phyloP scores from a whole-genome alignment of 108 stramenopile species.

The Skeletonema grethae region DNA sequence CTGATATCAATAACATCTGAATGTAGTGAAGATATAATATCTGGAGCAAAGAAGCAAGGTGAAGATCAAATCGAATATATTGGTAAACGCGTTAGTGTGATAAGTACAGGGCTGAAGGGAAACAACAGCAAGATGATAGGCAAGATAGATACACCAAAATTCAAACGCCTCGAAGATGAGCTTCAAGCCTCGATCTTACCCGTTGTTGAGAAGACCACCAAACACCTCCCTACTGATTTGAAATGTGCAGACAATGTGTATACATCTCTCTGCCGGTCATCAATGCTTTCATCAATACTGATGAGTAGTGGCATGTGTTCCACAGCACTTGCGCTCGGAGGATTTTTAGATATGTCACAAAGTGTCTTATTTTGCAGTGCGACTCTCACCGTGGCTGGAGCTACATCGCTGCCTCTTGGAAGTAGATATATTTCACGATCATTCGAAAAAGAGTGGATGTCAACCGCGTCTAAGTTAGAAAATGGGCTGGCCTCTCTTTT shows the following conservation, averaged over 20 bases:
- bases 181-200: constrained; percentile 40
- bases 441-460: constrained; percentile 50
- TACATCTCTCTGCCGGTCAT: constrained; percentile 29
- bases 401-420: constrained; percentile 24
- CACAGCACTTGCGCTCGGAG: constrained; percentile 19
- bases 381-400: constrained; percentile 35
- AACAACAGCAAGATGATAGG: constrained; percentile 54
- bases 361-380: constrained; percentile 22
- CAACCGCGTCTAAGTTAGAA: constrained; percentile 39
- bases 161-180: constrained; percentile 44
- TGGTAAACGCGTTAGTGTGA: constrained; percentile 65
- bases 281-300: constrained; percentile 37
- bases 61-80: constrained; percentile 76
- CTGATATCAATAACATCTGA: constrained; percentile 26
- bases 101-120: constrained; percentile 31
- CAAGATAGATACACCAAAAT: constrained; percentile 60
- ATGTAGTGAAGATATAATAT: constrained; percentile 32
- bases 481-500: constrained; percentile 40
- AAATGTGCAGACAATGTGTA: constrained; percentile 27
- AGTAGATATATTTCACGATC: constrained; percentile 24
- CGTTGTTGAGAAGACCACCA: constrained; percentile 14
- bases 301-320: constrained; percentile 31
- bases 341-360: constrained; percentile 9
- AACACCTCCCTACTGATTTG: constrained; percentile 31
- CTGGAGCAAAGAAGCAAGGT: constrained; percentile 70